Conservation (phyloP, 2,329 filamentous ascomycete genomes). For the Paraconiothyrium sp. region DNA sequence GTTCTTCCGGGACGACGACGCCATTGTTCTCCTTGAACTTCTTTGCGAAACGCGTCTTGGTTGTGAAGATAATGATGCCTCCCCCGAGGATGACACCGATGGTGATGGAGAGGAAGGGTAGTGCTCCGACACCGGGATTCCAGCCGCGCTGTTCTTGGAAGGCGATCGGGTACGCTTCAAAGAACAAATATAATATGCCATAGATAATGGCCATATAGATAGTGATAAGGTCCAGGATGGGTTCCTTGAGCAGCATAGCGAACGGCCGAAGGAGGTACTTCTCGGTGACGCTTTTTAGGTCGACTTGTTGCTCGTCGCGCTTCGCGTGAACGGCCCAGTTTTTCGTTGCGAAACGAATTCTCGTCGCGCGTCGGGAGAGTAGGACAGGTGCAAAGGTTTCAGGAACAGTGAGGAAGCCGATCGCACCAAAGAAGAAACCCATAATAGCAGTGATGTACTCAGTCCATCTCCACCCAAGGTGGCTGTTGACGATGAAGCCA, state of each 20-base stretch:
- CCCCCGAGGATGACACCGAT: constrained; percentile 29
- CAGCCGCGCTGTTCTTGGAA: constrained; percentile 48
- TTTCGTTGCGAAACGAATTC: constrained; percentile 58
- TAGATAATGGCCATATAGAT: constrained; percentile 52
- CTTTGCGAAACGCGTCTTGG: constrained; percentile 46
- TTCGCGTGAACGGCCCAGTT: constrained; percentile 59
- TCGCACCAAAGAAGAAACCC: constrained; percentile 48
- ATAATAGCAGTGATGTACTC: constrained; percentile 64
- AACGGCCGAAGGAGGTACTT: constrained; percentile 53
- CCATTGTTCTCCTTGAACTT: constrained; percentile 40
- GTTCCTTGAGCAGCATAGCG: constrained; percentile 32
- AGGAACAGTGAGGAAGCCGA: constrained; percentile 59
- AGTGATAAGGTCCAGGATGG: constrained; percentile 30
- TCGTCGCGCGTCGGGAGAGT: constrained; percentile 58
- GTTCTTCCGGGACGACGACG: constrained; percentile 55
- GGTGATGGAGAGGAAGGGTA: constrained; percentile 42
- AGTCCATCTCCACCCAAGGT: constrained; percentile 67
- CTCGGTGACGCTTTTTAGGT: constrained; percentile 49
- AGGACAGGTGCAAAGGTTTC: constrained; percentile 63
- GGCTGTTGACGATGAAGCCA: constrained; percentile 58
- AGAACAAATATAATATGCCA: constrained; percentile 58
- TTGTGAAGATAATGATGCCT: constrained; percentile 42
- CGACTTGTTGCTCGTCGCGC: constrained; percentile 54
- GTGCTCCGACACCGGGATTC: constrained; percentile 50
- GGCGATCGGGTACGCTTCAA: constrained; percentile 59